Conservation (phyloP, 2,329 filamentous ascomycete genomes). For the Ilyonectria robusta region DNA sequence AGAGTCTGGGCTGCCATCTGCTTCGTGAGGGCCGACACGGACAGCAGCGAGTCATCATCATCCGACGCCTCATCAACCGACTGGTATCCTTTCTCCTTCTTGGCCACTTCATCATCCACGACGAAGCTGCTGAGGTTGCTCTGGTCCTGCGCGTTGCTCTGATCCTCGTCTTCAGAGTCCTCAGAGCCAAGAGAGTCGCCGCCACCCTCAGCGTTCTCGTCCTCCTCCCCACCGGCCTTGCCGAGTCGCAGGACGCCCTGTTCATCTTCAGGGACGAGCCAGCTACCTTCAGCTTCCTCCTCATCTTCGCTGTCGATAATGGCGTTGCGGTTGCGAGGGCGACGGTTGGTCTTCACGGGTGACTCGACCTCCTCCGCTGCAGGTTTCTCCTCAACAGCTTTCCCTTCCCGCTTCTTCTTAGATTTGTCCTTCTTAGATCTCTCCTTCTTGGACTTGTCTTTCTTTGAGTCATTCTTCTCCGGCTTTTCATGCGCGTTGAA, state of each 20-base stretch:
- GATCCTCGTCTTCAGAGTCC: conserved; percentile 73
- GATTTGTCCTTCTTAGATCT: conserved; percentile 32
- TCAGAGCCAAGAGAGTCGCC: conserved; percentile 83
- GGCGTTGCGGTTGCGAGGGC: conserved; percentile 50
- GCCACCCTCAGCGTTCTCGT: conserved; percentile 89
- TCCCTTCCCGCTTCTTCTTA: conserved; percentile 26
- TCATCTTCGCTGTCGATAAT: conserved; percentile 30
- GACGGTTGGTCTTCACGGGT: conserved; percentile 45
- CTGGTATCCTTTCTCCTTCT: conserved; percentile 50
- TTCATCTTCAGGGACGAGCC: conserved; percentile 82
- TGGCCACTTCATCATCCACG: conserved; percentile 63
- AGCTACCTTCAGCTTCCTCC: conserved; percentile 80
- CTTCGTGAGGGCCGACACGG: conserved; percentile 55
- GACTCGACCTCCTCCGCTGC: conserved; percentile 34
- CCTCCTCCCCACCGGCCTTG: conserved; percentile 86
- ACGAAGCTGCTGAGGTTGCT: conserved; percentile 71
- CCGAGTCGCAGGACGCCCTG: conserved; percentile 74
- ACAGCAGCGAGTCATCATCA: conserved; percentile 53
- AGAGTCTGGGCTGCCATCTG: conserved; percentile 56
- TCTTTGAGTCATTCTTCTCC: conserved; percentile 51
- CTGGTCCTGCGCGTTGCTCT: conserved; percentile 66
- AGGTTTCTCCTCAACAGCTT: conserved; percentile 37
- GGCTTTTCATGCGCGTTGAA: conserved; percentile 64
- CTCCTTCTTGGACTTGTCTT: conserved; percentile 38
- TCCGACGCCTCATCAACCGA: conserved; percentile 44